These are phyloP conservation scores for Mortierella claussenii DNA, from an alignment of 192 early-diverging fungal genomes.

Conservation along the genomic window DNA sequence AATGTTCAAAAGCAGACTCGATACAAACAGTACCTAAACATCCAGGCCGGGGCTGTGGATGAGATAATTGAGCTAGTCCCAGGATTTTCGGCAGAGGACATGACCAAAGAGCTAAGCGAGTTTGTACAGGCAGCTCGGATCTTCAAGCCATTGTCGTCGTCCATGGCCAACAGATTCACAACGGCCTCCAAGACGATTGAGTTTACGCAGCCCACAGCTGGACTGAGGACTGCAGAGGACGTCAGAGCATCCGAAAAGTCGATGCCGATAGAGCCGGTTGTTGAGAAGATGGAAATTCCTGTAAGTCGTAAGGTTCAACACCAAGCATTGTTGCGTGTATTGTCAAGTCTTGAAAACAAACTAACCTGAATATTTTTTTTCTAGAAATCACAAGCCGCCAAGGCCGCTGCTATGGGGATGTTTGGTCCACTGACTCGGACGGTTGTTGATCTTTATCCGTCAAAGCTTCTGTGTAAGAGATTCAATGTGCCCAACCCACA, in stretches of 20 bases:
- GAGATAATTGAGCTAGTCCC: conserved; percentile 38
- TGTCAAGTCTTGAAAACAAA: background rate
- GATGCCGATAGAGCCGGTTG: background rate
- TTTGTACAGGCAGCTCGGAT: conserved; percentile 82
- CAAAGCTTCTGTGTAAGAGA: conserved; percentile 77
- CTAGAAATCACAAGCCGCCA: conserved; percentile 55
- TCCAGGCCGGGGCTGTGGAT: conserved; percentile 62
- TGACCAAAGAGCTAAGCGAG: conserved; percentile 72
- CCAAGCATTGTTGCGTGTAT: no score
- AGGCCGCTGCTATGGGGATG: conserved; percentile 68
- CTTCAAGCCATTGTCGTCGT: conserved; percentile 73
- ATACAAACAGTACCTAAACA: conserved; percentile 76
- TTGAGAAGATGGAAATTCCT: conserved; percentile 37
- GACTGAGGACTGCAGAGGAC: conserved; percentile 52
- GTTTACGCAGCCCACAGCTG: conserved; percentile 49
- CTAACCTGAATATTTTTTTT: background rate
- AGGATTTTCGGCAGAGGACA: conserved; percentile 56
- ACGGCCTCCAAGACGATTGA: conserved; percentile 53
- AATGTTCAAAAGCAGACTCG: conserved; percentile 76
- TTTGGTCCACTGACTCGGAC: conserved; percentile 76
- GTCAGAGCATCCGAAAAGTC: conserved; percentile 13
- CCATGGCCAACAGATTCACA: conserved; percentile 82
- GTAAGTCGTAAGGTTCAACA: no score
- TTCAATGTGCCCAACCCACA: conserved; percentile 82
- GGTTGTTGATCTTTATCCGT: conserved; percentile 68